These are phyloP conservation scores for Macroventuria anomochaeta DNA, from an alignment of 2,329 filamentous ascomycete genomes.

Conservation along the genomic window DNA sequence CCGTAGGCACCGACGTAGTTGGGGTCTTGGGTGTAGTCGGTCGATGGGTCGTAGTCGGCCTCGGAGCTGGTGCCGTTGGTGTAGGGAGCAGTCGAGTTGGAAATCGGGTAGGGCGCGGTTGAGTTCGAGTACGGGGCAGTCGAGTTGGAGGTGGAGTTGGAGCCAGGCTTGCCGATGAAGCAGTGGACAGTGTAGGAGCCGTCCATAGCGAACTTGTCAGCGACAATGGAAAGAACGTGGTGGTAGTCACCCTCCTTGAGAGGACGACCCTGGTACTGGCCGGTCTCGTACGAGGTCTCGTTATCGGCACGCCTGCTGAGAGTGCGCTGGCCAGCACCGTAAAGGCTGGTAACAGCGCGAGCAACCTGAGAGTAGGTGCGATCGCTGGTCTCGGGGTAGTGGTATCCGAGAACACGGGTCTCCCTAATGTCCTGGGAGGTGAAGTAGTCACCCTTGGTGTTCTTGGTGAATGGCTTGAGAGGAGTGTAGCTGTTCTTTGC, in stretches of 20 bases:
- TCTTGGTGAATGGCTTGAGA: conserved; percentile 47
- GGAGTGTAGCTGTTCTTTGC: conserved; percentile 61
- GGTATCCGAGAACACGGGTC: conserved; percentile 52
- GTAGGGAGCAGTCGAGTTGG: conserved; percentile 30
- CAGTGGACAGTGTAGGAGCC: conserved; percentile 48
- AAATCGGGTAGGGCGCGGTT: conserved; percentile 28
- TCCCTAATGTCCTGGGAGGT: conserved; percentile 40
- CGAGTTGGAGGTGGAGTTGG: conserved; percentile 35
- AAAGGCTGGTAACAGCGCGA: conserved; percentile 38
- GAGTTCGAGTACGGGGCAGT: conserved; percentile 24
- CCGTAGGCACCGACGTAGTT: conserved; percentile 45
- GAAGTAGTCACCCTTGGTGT: conserved; percentile 55
- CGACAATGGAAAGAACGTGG: conserved; percentile 41
- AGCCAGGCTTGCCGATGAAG: conserved; percentile 41
- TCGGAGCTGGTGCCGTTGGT: conserved; percentile 30
- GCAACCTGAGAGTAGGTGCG: conserved; percentile 31
- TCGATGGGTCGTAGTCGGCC: conserved; percentile 33
- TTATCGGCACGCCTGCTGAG: conserved; percentile 31
- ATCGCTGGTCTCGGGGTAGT: conserved; percentile 45
- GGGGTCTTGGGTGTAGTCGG: conserved; percentile 38
- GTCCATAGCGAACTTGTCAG: conserved; percentile 44
- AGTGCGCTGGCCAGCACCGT: conserved; percentile 51
- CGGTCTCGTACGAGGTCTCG: conserved; percentile 19
- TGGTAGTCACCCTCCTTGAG: conserved; percentile 46
- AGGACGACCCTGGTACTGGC: conserved; percentile 42